Evolutionary conservation across 2,329 filamentous ascomycete genomes (phyloP).

Genomic region (Chaetomium sp.): DNA sequence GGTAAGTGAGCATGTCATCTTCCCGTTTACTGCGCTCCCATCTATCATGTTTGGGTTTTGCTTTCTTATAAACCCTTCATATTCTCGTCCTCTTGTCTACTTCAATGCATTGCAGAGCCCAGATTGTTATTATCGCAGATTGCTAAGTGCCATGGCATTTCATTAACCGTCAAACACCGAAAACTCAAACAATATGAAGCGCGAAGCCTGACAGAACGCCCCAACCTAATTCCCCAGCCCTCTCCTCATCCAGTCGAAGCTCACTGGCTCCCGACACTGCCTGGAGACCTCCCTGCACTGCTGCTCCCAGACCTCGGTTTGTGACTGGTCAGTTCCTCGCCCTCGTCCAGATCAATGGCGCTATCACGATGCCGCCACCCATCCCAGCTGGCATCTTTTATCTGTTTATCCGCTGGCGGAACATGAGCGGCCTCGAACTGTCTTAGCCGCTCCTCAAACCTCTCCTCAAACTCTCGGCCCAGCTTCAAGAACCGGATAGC

Average conservation of each 20-base stretch:
- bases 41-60: too few relatives aligned
- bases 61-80: too few relatives aligned
- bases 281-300: background rate
- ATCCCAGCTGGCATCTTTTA: slow-evolving; percentile 4
- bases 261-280: background rate
- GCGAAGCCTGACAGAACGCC: background rate
- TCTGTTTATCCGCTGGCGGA: background rate
- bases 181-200: background rate
- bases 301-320: background rate
- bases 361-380: slow-evolving; percentile 24
- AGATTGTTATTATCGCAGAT: too few relatives aligned
- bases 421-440: slow-evolving; percentile 26
- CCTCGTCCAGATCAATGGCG: slow-evolving; percentile 19
- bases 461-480: slow-evolving; percentile 34
- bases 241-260: background rate
- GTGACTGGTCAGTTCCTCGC: background rate
- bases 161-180: background rate
- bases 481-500: slow-evolving; percentile 40
- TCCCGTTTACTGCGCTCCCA: too few relatives aligned
- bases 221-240: background rate
- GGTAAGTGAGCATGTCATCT: too few relatives aligned
- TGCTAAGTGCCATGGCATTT: too few relatives aligned
- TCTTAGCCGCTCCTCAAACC: slow-evolving; percentile 33
- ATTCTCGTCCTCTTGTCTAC: too few relatives aligned
- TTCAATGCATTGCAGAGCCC: too few relatives aligned